These are phyloP conservation scores for Plectosphaerella plurivora DNA, from an alignment of 2,329 filamentous ascomycete species.

Conservation along the genomic window DNA sequence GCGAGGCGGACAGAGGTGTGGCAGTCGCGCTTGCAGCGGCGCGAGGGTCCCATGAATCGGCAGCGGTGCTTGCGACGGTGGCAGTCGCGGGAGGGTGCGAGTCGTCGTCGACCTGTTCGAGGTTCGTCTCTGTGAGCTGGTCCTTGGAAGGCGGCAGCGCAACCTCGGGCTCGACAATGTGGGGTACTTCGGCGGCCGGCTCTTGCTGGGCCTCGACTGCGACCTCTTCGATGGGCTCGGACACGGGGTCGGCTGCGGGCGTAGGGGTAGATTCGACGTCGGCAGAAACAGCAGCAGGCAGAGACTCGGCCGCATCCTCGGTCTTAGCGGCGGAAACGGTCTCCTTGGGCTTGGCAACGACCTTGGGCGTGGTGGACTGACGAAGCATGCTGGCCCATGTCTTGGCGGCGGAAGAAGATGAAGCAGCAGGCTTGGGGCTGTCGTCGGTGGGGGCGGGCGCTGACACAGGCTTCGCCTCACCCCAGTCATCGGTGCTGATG, in stretches of 20 bases:
- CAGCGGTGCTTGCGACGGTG: constrained; percentile 83
- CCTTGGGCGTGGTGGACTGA: constrained; percentile 53
- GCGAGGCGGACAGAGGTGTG: constrained; percentile 61
- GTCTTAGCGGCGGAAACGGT: constrained; percentile 36
- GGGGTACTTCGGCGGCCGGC: constrained; percentile 17
- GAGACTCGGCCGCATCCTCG: constrained; percentile 38
- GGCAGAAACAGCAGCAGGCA: constrained; percentile 16
- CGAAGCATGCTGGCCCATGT: constrained; percentile 76
- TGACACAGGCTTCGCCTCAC: constrained; percentile 27
- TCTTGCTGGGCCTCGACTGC: constrained; percentile 18
- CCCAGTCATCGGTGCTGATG: constrained; percentile 31
- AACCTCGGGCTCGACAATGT: constrained; percentile 44
- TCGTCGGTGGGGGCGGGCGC: constrained; percentile 25
- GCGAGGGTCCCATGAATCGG: constrained; percentile 77
- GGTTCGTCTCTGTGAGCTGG: constrained; percentile 84
- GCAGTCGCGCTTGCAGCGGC: constrained; percentile 54
- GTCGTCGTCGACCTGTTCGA: constrained; percentile 82
- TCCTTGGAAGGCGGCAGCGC: constrained; percentile 68
- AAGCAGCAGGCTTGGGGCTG: constrained; percentile 29
- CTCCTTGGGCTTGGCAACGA: constrained; percentile 50
- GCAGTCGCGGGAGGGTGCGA: constrained; percentile 74
- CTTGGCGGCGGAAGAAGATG: constrained; percentile 36
- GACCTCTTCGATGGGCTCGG: constrained; percentile 27
- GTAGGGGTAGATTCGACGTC: constrained; percentile 21
- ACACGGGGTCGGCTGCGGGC: constrained; percentile 28